phyloP scores from a whole-genome alignment of 148 eudicot genomes.

The Vaccinium myrtillus region DNA sequence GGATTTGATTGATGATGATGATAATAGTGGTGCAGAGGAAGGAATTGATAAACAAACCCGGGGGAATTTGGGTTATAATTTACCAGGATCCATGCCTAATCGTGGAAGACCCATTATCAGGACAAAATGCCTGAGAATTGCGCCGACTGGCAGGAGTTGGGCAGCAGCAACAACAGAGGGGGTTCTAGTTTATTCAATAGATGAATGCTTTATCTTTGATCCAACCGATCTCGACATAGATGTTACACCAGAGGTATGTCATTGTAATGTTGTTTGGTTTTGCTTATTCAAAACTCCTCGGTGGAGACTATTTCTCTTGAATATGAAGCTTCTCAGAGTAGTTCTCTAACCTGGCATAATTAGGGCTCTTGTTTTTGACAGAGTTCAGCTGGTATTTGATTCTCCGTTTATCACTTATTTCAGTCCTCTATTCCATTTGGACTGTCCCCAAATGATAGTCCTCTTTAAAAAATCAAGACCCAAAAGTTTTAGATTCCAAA shows the following conservation, averaged over 20 bases:
- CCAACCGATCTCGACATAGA: slow-evolving; percentile 97
- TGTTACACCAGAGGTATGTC: slow-evolving; percentile 92
- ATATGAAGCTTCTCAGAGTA: background rate
- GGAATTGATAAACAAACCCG: slow-evolving; percentile 74
- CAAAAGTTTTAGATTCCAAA: background rate
- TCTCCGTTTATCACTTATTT: background rate
- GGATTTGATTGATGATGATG: slow-evolving; percentile 76
- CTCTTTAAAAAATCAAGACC: background rate
- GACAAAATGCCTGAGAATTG: slow-evolving; percentile 80
- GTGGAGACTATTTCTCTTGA: background rate
- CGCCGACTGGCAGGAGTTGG: slow-evolving; percentile 96
- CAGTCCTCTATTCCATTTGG: slow-evolving; percentile 2
- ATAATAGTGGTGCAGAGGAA: slow-evolving; percentile 82
- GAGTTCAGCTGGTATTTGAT: background rate
- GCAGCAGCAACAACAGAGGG: slow-evolving; percentile 99
- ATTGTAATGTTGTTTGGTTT: background rate
- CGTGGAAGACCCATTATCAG: slow-evolving; percentile 82
- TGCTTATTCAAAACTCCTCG: background rate
- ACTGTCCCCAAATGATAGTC: background rate
- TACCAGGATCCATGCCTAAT: slow-evolving; percentile 85
- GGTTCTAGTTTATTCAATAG: slow-evolving; percentile 83
- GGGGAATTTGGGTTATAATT: slow-evolving; percentile 51
- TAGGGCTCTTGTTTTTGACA: background rate
- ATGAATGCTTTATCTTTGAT: slow-evolving; percentile 89
- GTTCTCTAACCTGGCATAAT: background rate